Base-by-base conservation (phyloP, 768 basidiomycete genomes). In the Tricholoma bakamatsutake region DNA sequence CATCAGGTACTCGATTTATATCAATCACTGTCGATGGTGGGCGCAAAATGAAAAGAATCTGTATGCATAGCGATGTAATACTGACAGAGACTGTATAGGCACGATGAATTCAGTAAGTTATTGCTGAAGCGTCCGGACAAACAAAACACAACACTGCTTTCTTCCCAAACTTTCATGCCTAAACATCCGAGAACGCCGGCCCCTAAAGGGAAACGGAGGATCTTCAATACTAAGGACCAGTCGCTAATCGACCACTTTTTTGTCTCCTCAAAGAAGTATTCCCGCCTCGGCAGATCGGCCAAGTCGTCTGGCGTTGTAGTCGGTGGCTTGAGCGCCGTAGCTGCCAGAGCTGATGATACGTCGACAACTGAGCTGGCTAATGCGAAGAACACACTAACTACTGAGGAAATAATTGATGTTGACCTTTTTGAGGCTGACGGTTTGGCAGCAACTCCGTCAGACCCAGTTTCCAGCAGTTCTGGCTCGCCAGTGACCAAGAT, bases 241-340 rank as follows among this genome's bases (percentile, higher is more conserved):
- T 33, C 55, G 3, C 28, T 31, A 15, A 54, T 60, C 12, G 53
- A 56, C 34, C 53, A 57, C 1, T 60, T 54, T 43, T 60, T 60
- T 11, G 28, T 31, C 40, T 54, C 59, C 11, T 10, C 34, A 30
- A 47, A 31, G 31, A 57, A 43, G 30, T 34, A 17, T 17, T 11
- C 27, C 31, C 31, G 30, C 18, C 42, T 21, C 1, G 46, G 13
- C 5, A 8, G 30, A 31, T 48, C 46, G 45, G 12, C 9, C 13
- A 48, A 31, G 7, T 30, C n/a, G 30, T 8, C 24, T 28, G 27
- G 12, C 12, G 12, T 35, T 11, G 13, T 28, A 27, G 24, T 45
- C 21, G 31, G 17, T 3, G 40, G 50, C 31, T 17, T 28, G 7
- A 15, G 28, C 10, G 30, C 18, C 18, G 35, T 31, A 11, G 17